Percentiles rank a stretch among this genome's conserved stretches.
Evolutionary conservation across 2,329 filamentous ascomycete genomes (phyloP).

Genomic region (Claviceps sp.): DNA sequence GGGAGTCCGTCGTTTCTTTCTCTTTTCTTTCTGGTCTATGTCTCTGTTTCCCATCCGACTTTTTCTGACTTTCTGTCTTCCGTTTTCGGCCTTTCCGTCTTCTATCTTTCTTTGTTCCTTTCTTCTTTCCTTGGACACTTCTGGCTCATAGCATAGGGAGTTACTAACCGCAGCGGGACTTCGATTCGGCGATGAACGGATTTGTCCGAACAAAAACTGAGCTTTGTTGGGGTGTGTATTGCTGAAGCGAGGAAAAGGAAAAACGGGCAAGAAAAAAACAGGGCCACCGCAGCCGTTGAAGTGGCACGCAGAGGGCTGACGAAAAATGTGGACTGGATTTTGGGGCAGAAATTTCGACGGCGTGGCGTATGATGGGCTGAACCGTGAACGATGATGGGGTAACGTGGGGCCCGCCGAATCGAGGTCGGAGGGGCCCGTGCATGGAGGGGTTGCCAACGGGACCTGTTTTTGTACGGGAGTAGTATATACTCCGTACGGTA

Average conservation of each 20-base stretch:
- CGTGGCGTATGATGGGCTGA: neutral
- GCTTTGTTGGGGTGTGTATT: slow-evolving; percentile 3
- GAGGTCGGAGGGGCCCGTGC: neutral
- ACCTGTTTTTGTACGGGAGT: neutral
- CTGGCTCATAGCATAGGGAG: neutral
- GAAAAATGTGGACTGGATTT: slow-evolving; percentile 8
- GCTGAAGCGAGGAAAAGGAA: neutral
- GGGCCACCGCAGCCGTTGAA: slow-evolving; percentile 6
- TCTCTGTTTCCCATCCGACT: too few species aligned
- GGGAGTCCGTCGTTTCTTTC: too few species aligned
- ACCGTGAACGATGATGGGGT: neutral
- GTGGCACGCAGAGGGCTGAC: neutral
- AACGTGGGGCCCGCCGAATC: neutral
- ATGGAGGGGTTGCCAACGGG: neutral
- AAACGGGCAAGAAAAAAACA: slow-evolving; percentile 6
- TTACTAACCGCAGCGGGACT: neutral
- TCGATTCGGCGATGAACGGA: neutral
- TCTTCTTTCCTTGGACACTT: neutral
- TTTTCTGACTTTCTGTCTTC: too few species aligned
- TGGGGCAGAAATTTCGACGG: slow-evolving; percentile 8
- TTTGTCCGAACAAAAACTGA: slow-evolving; percentile 3
- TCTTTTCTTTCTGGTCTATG: too few species aligned
- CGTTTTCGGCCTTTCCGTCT: too few species aligned
- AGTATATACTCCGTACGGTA: too few species aligned
- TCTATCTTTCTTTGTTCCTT: neutral